A percentile compares a stretch with the other conserved stretches of the same genome.
Conservation (phyloP, 306 rosid genomes). For the Malus orientalis region DNA sequence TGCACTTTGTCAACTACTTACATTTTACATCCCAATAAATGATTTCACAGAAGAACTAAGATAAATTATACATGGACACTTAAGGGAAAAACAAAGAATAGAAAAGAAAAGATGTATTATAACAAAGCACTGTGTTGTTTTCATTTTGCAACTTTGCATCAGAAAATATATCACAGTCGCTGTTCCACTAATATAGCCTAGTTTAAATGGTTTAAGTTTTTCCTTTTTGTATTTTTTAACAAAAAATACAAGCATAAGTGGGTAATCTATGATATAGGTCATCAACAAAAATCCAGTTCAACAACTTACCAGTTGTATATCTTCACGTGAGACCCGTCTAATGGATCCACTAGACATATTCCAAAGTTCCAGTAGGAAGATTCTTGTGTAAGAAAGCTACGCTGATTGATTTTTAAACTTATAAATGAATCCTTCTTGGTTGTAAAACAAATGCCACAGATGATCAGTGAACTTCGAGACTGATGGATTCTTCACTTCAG, state of each 20-base stretch:
- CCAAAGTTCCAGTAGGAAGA: background rate
- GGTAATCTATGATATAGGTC: background rate
- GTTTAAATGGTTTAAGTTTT: background rate
- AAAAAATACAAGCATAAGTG: background rate
- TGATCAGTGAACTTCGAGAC: background rate
- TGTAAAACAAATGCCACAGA: background rate
- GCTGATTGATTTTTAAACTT: background rate
- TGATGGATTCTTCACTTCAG: slow-evolving; percentile 5
- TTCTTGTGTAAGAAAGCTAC: slow-evolving; percentile 4
- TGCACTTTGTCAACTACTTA: background rate
- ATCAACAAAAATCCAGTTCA: slow-evolving; percentile 3
- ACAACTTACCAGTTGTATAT: slow-evolving; percentile 75
- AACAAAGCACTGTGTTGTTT: background rate
- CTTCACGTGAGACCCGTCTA: slow-evolving; percentile 75
- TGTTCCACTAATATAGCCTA: background rate
- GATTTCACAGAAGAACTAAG: background rate
- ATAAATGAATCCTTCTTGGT: background rate
- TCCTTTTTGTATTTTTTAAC: background rate
- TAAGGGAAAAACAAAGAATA: background rate
- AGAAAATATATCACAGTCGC: background rate
- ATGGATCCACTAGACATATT: slow-evolving; percentile 74
- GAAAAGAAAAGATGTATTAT: too few relatives aligned
- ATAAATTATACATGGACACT: background rate
- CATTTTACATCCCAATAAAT: background rate
- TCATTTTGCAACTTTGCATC: background rate